Evolutionary conservation across 1,139 yeast species (phyloP), one percentile per base, ranked within the genome.

Genomic region (Hyphopichia pseudoburtonii): DNA sequence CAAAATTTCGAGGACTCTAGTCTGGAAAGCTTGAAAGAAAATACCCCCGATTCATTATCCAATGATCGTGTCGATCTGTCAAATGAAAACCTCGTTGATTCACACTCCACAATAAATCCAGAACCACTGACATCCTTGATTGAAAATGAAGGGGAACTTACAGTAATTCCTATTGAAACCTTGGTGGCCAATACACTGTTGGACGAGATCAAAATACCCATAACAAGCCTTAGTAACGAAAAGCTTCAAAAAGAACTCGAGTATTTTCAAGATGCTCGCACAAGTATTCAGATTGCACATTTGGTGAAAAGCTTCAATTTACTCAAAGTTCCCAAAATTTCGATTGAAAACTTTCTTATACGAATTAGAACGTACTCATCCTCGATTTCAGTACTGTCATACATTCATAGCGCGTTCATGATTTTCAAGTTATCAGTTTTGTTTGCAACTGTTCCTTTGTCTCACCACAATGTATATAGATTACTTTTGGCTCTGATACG

Each of bases 301-400:
- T 57, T 70, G 5, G 41, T 64, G 35, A 63, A 59, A 43, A 43
- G 56, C 1, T 71, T 70, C 44, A 62, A 64, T 39, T 51, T 71
- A 22, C 51, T 66, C 12, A 59, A 64, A 36, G 50, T 61, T 3
- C 76, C 77, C 2, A 47, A 62, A 5, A 45, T 70, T 27, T 46
- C 69, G 18, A 51, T 70, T n/a, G 64, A 58, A 31, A 57, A 66
- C 34, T 71, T 66, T 46, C 51, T 71, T 28, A 43, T 57, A 12
- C 51, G 77, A 32, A 67, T 71, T 33, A 62, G 64, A 38, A 69
- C 70, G 2, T 71, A 70, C 47, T 67, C 74, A 21, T 57, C 73
- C 2, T 60, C 73, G 14, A 62, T 66, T 2, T 67, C 76, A 5
- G 66, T 65, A 2, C 56, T 62, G 36, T 66, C 69, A 14, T 71